Base-by-base conservation (phyloP, 2,329 filamentous ascomycete species). In the Fusarium nematophilum region DNA sequence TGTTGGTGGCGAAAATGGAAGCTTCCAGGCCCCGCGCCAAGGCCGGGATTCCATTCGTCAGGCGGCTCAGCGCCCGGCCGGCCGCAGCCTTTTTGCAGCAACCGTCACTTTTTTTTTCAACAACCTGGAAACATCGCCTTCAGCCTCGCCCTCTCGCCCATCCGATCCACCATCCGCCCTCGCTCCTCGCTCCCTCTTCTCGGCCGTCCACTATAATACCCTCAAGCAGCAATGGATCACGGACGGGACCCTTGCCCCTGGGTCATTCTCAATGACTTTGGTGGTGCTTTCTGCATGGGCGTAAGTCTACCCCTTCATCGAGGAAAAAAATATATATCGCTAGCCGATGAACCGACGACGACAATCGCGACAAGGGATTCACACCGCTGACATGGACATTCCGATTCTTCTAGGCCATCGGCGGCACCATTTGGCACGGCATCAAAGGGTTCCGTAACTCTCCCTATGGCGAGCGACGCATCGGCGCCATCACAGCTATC, bases 241-340 rank as follows among this genome's bases (percentile, higher is more conserved):
- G 90, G 91, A 64, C 87, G 95, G 81, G 95, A 98, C 79, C 95
- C 95, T 62, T 98, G 95, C 80, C 95, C 95, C 52, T 98, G 90
- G 89, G 93, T 98, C 73, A 91, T 95, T 65, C 85, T 98, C 67
- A 97, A 93, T 79, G 95, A 99, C 81, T 98, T 98, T 75, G 95
- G 95, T 62, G 95, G 95, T 79, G 95, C 94, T 53, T 97, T 98
- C 73, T 89, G 86, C 74, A 98, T 97, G 94, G 94, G 94, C 70
- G 92, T 95, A 90, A 65, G 91, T 70, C 31, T 23, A 25, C 17
- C 38, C 43, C 11, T 46, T 48, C 29, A 15, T 33, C 9, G 14
- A 33, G 15, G 26, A 47, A 37, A 27, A 42, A 8, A 13, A 14
- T 9, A 10, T 5, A 13, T 13, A 34, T 34, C 36, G 52, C 38